Base-by-base conservation (phyloP, 345 rosid genomes). In the Citrus sp. region DNA sequence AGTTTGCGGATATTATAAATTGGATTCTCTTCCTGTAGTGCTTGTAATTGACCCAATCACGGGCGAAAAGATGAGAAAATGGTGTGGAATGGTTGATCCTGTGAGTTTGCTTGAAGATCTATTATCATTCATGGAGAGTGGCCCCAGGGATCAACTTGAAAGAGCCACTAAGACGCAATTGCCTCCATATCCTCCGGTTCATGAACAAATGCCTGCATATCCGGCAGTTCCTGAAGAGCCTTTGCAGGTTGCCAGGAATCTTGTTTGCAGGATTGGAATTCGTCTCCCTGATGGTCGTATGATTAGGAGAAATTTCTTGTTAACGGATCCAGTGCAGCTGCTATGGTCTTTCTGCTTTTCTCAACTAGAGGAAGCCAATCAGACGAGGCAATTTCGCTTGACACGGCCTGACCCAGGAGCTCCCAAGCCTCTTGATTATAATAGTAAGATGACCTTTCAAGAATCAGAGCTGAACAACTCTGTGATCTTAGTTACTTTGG, bases 281-380 rank as follows among this genome's bases (percentile, higher is more conserved):
- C 97, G 99, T 80, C 90, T 97, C 77, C 99, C 99, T n/a, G 93
- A 90, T 78, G 99, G 99, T 49, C 93, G 86, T 70, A 93, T 97
- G 84, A 82, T 88, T 64, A 95, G 92, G 85, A 89, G 98, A 72
- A 92, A 85, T 76, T 97, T 97, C 83, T 83, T 93, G 28, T 86
- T 82, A 64, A 84, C 90, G 59, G 98, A 97, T 78, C 87, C 93
- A 27, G 80, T 94, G 73, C 94, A 97, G 98, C 87, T 94, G 69
- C 85, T 94, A 25, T 97, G 98, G 96, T 93, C 98, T 49, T 97
- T 94, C 84, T 94, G 98, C 85, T 76, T 75, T 80, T 85, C 98
- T 25, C 88, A 87, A 71, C 87, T 97, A 37, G 92, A 86, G 76
- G 86, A 76, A 72, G 90, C 88, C 27, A 85, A 46, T 46, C 18